Evolutionary conservation across 2,329 filamentous ascomycete species (phyloP).

Genomic region (Aspergillus sp.): DNA sequence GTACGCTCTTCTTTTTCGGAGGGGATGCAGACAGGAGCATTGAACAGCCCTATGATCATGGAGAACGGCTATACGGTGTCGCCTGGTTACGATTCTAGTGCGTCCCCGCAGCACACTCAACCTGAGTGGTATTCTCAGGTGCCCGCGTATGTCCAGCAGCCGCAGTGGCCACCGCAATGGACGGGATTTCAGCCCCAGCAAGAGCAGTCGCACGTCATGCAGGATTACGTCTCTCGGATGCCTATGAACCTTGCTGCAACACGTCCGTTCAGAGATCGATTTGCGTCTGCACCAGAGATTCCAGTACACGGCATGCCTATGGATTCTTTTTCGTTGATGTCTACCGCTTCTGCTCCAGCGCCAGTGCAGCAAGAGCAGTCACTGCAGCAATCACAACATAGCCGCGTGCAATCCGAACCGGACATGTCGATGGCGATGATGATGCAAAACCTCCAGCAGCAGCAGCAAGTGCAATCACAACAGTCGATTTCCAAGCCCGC

Average conservation of each 20-base stretch:
- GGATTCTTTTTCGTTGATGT: slow-evolving; percentile 10
- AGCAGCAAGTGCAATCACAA: slow-evolving; percentile 12
- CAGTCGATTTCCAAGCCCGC: slow-evolving; percentile 16
- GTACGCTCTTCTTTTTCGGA: slow-evolving; percentile 22
- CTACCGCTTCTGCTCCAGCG: slow-evolving; percentile 7
- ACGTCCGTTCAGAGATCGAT: slow-evolving; percentile 23
- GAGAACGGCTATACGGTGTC: slow-evolving; percentile 19
- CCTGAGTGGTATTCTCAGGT: slow-evolving; percentile 18
- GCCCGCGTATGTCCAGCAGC: slow-evolving; percentile 21
- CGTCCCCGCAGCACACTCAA: slow-evolving; percentile 11
- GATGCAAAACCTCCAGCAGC: slow-evolving; percentile 3
- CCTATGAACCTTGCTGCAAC: slow-evolving; percentile 5
- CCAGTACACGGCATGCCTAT: slow-evolving; percentile 13
- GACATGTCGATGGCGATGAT: background rate
- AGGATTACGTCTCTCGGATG: slow-evolving; percentile 12
- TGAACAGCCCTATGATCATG: slow-evolving; percentile 21
- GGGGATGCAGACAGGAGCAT: slow-evolving; percentile 14
- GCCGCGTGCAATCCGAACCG: slow-evolving; percentile 15
- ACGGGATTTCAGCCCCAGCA: slow-evolving; percentile 18
- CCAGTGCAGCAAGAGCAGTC: slow-evolving; percentile 16
- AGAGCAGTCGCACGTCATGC: slow-evolving; percentile 23
- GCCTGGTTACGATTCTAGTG: slow-evolving; percentile 5
- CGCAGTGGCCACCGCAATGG: slow-evolving; percentile 14
- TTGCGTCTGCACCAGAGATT: slow-evolving; percentile 29
- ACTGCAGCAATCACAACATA: slow-evolving; percentile 12